Base-by-base conservation (phyloP, 371 early-diverging fungal genomes). In the Saksenaea vasiformis region DNA sequence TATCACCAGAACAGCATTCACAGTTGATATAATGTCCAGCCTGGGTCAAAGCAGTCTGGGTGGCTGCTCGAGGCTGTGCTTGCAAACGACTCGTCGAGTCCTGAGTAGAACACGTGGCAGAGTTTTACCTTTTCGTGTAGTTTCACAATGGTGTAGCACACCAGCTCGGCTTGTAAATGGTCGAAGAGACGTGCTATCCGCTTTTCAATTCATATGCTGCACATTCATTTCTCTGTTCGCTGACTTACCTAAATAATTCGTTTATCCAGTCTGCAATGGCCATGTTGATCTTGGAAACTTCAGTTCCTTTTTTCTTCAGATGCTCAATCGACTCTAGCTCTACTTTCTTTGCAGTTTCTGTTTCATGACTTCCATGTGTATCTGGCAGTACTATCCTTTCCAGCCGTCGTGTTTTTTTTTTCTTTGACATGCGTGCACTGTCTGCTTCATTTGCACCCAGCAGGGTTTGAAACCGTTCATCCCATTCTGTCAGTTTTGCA, bases 21-120 rank as follows among this genome's bases (percentile, higher is more conserved):
- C 95, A 94, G 34, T 84, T 73, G 4, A 95, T 77, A 68, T 95
- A 96, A 67, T 90, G 79, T 7, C 75, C 69, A 3, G 94, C 82
- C 47, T 90, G 90, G 2, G 86, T 86, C 3, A 97, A 82, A 0
- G 94, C 97, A 0, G 91, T 89, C 66, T 95, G 95, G 24, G 93
- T 76, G 1, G 91, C 81, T 17, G 91, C 90, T 11, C 95, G 87
- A 7, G 94, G 92, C 67, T 93, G 93, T 5, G 95, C 87, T n/a
- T 31, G 85, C 80, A 73, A 96, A 94, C 14, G 90, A 80, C 88
- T 93, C 58, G 1, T n/a, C n/a, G 7, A 47, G 24, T 47, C 17
- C 5, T 19, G 10, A n/a, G 22, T 47, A 3, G 1, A 22, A 47
- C 51, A 47, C 24, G 51, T 47, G 27, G 22, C 22, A 22, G 8